These are phyloP conservation scores for Penicillium polonicum DNA, from an alignment of 2,329 filamentous ascomycete species.

Conservation along the genomic window DNA sequence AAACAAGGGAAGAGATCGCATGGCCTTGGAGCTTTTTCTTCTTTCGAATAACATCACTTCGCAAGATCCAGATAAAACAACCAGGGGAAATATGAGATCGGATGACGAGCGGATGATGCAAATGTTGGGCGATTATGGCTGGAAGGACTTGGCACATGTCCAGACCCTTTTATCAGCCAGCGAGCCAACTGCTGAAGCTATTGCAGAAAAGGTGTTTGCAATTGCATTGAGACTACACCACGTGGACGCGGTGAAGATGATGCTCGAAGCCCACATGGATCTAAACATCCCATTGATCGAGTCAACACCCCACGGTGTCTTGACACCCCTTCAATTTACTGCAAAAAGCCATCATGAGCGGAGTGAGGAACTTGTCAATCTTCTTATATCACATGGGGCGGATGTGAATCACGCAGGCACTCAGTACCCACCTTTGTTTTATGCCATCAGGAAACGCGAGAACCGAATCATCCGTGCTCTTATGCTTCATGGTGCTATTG, in stretches of 20 bases:
- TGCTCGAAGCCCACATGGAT: not conserved
- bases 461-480: not conserved
- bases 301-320: not conserved
- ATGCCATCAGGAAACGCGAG: not conserved
- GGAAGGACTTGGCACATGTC: not conserved
- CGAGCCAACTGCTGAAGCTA: constrained; percentile 20
- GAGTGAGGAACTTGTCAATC: not conserved
- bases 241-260: constrained; percentile 1
- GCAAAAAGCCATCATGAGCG: not conserved
- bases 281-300: not conserved
- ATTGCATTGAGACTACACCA: constrained; percentile 1
- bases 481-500: not conserved
- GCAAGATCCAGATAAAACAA: not conserved
- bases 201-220: constrained; percentile 13
- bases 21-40: constrained; percentile 4
- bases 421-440: constrained; percentile 1
- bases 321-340: not conserved
- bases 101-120: not conserved
- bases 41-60: constrained; percentile 16
- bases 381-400: constrained; percentile 13
- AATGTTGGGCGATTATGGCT: not conserved
- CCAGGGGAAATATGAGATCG: not conserved
- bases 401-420: constrained; percentile 10
- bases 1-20: not conserved
- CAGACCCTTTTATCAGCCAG: constrained; percentile 1